Conservation (phyloP, 768 basidiomycete species). For the Lactifluus rugatus region DNA sequence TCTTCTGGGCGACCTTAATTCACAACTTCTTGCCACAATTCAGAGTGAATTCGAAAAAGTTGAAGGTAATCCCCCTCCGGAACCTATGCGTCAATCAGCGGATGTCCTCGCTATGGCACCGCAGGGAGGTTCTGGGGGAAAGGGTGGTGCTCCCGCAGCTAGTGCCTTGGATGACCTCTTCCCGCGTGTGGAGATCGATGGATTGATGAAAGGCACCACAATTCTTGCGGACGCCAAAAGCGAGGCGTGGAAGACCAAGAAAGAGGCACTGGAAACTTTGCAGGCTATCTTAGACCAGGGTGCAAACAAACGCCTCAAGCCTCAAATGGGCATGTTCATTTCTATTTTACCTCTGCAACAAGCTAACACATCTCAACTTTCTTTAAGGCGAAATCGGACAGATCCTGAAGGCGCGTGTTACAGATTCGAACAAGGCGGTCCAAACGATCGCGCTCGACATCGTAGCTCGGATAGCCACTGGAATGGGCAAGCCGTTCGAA, state of each 20-base stretch:
- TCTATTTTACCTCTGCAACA: not conserved
- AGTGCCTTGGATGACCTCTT: constrained; percentile 92
- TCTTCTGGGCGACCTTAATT: constrained; percentile 88
- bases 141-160: constrained; percentile 28
- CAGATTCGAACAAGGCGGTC: constrained; percentile 90
- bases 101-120: constrained; percentile 54
- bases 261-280: constrained; percentile 83
- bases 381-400: constrained; percentile 83
- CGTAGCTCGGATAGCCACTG: constrained; percentile 78
- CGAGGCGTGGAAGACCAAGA: constrained; percentile 94
- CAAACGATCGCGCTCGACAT: constrained; percentile 86
- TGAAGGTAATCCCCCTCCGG: constrained; percentile 64
- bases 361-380: constrained; percentile 9
- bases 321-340: constrained; percentile 61
- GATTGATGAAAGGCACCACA: constrained; percentile 71
- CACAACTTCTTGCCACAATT: constrained; percentile 87
- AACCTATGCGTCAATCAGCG: constrained; percentile 64
- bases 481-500: constrained; percentile 95
- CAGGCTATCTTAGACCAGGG: constrained; percentile 83
- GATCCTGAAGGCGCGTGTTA: constrained; percentile 78
- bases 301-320: constrained; percentile 84
- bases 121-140: constrained; percentile 34
- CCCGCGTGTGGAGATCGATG: constrained; percentile 89
- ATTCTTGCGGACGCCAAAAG: constrained; percentile 79
- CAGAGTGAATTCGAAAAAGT: constrained; percentile 88